A percentile compares a stretch with the other conserved stretches of the same genome.
phyloP scores from a whole-genome alignment of 495 filamentous ascomycete species.

The Hypomontagnella monticulosa region DNA sequence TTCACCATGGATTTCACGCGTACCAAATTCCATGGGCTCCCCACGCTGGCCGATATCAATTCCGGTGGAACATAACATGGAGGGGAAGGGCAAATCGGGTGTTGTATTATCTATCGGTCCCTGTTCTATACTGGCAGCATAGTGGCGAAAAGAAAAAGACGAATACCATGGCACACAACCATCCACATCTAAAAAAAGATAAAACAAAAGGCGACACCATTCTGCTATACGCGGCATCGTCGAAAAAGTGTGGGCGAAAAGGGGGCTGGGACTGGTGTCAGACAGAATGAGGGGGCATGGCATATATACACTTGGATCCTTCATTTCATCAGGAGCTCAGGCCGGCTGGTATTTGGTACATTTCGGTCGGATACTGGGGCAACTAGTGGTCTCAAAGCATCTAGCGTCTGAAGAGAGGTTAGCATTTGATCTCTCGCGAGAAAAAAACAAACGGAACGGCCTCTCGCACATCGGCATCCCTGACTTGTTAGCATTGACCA shows the following conservation, averaged over 20 bases:
- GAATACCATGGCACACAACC: slow-evolving; percentile 25
- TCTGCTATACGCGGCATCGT: slow-evolving; percentile 30
- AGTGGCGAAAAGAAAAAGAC: slow-evolving; percentile 36
- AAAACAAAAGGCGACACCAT: slow-evolving; percentile 40
- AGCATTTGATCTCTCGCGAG: slow-evolving; percentile 33
- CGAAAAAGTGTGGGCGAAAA: slow-evolving; percentile 28
- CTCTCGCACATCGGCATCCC: slow-evolving; percentile 37
- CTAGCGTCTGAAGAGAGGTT: slow-evolving; percentile 37
- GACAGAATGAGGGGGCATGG: slow-evolving; percentile 28
- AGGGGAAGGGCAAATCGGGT: slow-evolving; percentile 24
- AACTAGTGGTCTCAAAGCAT: slow-evolving; percentile 39
- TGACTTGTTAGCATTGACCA: slow-evolving; percentile 43
- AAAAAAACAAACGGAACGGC: slow-evolving; percentile 13
- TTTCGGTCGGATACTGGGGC: slow-evolving; percentile 39
- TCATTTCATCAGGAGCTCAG: slow-evolving; percentile 37
- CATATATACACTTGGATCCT: slow-evolving; percentile 42
- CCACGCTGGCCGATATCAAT: slow-evolving; percentile 12
- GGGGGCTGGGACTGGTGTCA: slow-evolving; percentile 26
- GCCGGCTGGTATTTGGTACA: slow-evolving; percentile 42
- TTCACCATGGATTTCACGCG: slow-evolving; percentile 13
- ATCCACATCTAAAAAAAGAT: slow-evolving; percentile 18
- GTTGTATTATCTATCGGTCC: slow-evolving; percentile 36
- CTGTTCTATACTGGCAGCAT: slow-evolving; percentile 39
- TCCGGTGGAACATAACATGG: slow-evolving; percentile 5
- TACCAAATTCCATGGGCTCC: not conserved